Base-by-base conservation (phyloP, 208 protist species). In the Leishmania gerbilli region DNA sequence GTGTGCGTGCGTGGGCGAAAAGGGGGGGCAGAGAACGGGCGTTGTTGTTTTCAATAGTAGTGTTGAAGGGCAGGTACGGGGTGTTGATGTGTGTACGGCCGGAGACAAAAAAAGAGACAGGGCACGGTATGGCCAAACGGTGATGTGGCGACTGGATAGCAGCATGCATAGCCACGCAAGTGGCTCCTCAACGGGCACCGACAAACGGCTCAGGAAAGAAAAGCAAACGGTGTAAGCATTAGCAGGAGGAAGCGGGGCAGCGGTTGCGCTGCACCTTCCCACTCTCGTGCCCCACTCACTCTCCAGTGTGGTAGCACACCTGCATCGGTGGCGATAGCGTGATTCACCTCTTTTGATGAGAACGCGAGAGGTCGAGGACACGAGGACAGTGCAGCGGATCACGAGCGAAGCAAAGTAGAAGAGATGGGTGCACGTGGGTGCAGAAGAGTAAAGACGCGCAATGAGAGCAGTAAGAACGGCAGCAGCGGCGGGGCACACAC, bases 191-290 rank as follows among this genome's bases (percentile, higher is more conserved):
- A 55, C 17, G 49, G 69, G 37, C 15, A 71, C 69, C 40, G 42
- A 55, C n/a, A 69, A 1, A 27, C 49, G 75, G n/a, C 81, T 42
- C 71, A n/a, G 72, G 55, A 86, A 71, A 82, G 37, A 58, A 80
- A 79, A 68, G 55, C 77, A 68, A 55, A 34, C 34, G 37, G 15
- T 51, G 21, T 47, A 34, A 68, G 60, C 45, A 74, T 31, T 24
- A 34, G 40, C 31, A 51, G 53, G n/a, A 71, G 13, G 37, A 79
- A 62, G 45, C 77, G 17, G 31, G 53, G 49, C 24, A 74, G 75
- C 77, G 71, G 34, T 17, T 3, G 31, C 34, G 40, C 15, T 45
- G 67, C 31, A 13, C 67, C 37, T 42, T n/a, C 40, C 67, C 40
- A 34, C 45, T 71, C 19, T 40, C 8, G 67, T 71, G 67, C 11